Evolutionary conservation across 1,139 yeast species (phyloP), one percentile per base, ranked within the genome.

Genomic region (Tardiomyces blankii): DNA sequence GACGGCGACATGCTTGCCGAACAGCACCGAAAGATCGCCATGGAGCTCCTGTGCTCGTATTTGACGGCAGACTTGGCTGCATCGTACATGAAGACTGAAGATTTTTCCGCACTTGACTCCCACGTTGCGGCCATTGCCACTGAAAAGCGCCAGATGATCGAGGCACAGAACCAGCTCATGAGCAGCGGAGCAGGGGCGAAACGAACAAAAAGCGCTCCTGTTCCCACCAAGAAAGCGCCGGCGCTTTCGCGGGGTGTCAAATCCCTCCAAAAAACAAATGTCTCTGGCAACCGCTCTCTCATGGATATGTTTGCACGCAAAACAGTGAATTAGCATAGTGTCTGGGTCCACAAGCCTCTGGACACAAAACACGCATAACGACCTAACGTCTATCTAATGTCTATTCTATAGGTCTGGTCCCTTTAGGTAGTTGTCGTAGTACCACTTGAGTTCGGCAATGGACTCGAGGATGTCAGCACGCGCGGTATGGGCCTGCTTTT

Each of bases 381-480:
- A 21, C 25, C 25, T 21, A 21, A 21, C 25, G 25, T 21, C 25
- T n/a, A n/a, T n/a, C n/a, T n/a, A n/a, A n/a, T n/a, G n/a, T n/a
- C n/a, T n/a, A n/a, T n/a, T n/a, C n/a, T n/a, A n/a, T n/a, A 21
- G 4, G 4, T 7, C 4, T 21, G 35, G 35, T 3, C 35, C 35
- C 35, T 9, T 48, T 16, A 64, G 45, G 43, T 86, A 88, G 56
- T 83, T 68, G 18, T 80, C 76, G 47, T 75, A 69, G 61, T 81
- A 87, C 87, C 93, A 91, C 55, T 71, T 74, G 58, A 91, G 70
- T 61, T 91, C 96, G 12, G 67, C 76, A 40, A 93, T 89, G 59
- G 96, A 86, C 62, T 91, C 98, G 46, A 85, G 58, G 43, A 93
- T 89, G 64, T 93, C 99, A 11, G 80, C 72, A 54, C 75, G 75